Percentiles rank a stretch among this genome's conserved stretches.
Conservation (phyloP, 2,329 filamentous ascomycete genomes). For the Cytospora piceicola region DNA sequence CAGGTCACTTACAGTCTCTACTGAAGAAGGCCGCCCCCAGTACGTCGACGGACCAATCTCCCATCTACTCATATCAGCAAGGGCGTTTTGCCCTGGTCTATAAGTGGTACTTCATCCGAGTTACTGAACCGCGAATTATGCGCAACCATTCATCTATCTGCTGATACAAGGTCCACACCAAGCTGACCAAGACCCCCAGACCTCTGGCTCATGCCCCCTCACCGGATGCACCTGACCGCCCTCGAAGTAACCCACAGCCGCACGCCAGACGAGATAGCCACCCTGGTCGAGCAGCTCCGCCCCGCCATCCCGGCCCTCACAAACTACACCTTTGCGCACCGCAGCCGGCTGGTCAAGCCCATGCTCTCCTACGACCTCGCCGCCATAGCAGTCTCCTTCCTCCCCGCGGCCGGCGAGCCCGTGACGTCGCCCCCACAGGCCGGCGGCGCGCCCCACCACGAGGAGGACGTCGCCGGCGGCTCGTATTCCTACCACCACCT, state of each 20-base stretch:
- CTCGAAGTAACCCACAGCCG: slow-evolving; percentile 84
- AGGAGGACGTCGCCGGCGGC: slow-evolving; percentile 61
- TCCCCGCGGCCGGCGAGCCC: slow-evolving; percentile 73
- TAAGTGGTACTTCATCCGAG: not conserved
- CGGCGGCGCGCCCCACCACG: slow-evolving; percentile 25
- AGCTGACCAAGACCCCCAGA: slow-evolving; percentile 42
- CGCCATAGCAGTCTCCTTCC: slow-evolving; percentile 83
- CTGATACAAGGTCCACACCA: not conserved
- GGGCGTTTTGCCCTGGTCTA: not conserved
- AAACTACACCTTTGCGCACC: slow-evolving; percentile 68
- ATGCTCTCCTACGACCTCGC: slow-evolving; percentile 82
- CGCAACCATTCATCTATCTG: not conserved
- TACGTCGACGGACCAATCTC: slow-evolving; percentile 48
- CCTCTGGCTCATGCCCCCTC: slow-evolving; percentile 83
- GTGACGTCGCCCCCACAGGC: slow-evolving; percentile 46
- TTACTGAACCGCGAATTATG: not conserved
- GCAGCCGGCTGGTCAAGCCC: slow-evolving; percentile 78
- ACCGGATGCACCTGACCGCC: slow-evolving; percentile 81
- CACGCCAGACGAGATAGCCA: slow-evolving; percentile 68
- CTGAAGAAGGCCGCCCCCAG: slow-evolving; percentile 69
- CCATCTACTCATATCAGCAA: not conserved
- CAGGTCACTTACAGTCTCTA: slow-evolving; percentile 69
- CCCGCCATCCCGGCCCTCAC: slow-evolving; percentile 62
- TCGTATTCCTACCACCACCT: slow-evolving; percentile 89
- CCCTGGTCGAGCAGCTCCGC: slow-evolving; percentile 62